A percentile compares a stretch with the other conserved stretches of the same genome.
Evolutionary conservation across 139 green algal species (phyloP).

Genomic region (Coelastrella sp.): DNA sequence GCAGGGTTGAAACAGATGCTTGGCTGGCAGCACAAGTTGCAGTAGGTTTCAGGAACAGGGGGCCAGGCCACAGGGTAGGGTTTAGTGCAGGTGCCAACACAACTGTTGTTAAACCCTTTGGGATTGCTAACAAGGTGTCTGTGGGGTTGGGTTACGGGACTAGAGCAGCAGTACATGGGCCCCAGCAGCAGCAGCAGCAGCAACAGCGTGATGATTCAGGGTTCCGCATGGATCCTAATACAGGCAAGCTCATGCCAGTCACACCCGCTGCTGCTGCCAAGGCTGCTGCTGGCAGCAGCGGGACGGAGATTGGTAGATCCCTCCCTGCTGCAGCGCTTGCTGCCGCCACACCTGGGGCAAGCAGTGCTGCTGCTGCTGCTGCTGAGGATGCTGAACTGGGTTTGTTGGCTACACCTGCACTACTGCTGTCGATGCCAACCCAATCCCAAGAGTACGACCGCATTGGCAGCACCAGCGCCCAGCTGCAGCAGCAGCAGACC

Average conservation of each 20-base stretch:
- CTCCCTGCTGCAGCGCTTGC: neutral
- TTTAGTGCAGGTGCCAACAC: no score
- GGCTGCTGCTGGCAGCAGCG: neutral
- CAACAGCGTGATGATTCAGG: neutral
- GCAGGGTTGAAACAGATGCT: constrained; percentile 42
- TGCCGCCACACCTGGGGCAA: constrained; percentile 13
- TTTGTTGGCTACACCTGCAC: constrained; percentile 8
- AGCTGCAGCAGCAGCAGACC: neutral
- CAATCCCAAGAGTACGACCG: constrained; percentile 9
- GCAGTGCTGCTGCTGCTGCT: constrained; percentile 28
- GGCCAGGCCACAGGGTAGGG: neutral
- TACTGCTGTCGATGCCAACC: constrained; percentile 30
- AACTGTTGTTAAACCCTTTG: constrained; percentile 10
- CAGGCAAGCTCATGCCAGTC: constrained; percentile 70
- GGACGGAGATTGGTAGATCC: neutral
- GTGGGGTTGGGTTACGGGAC: no score
- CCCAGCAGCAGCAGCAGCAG: constrained; percentile 18
- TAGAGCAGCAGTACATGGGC: neutral
- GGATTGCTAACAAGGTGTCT: neutral
- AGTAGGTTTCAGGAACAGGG: neutral
- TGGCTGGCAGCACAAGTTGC: constrained; percentile 58
- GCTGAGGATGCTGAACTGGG: constrained; percentile 7
- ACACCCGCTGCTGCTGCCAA: neutral
- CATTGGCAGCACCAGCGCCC: constrained; percentile 33
- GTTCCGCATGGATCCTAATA: constrained; percentile 86